Percentiles rank a stretch among this genome's conserved stretches.
Evolutionary conservation across 1,139 yeast species (phyloP).

Genomic region (Kurtzmaniella quercitrusa): DNA sequence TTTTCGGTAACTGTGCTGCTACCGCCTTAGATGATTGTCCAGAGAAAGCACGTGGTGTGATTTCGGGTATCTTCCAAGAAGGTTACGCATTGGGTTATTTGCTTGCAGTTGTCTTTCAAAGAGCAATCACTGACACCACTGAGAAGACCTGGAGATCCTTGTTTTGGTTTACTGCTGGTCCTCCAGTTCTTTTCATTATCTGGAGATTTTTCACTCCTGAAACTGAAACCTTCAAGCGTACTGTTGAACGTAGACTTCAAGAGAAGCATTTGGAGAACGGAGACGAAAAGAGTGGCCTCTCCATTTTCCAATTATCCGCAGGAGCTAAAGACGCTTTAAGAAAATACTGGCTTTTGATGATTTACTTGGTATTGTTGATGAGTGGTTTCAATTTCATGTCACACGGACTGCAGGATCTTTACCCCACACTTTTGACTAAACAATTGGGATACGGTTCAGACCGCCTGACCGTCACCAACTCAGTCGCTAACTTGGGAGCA

Average conservation of each 20-base stretch:
- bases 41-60: slow-evolving; percentile 33
- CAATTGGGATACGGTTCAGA: slow-evolving; percentile 26
- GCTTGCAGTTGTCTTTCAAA: slow-evolving; percentile 38
- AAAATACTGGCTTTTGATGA: slow-evolving; percentile 36
- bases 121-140: slow-evolving; percentile 35
- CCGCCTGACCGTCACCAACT: slow-evolving; percentile 33
- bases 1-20: slow-evolving; percentile 38
- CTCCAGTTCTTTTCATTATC: slow-evolving; percentile 32
- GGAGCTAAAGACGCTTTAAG: slow-evolving; percentile 24
- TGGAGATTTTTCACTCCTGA: slow-evolving; percentile 37
- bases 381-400: slow-evolving; percentile 41
- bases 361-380: slow-evolving; percentile 37
- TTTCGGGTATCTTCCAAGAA: slow-evolving; percentile 40
- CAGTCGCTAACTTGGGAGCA: slow-evolving; percentile 38
- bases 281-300: slow-evolving; percentile 9
- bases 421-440: slow-evolving; percentile 31
- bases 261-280: slow-evolving; percentile 11
- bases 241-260: slow-evolving; percentile 18
- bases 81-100: slow-evolving; percentile 45
- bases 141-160: slow-evolving; percentile 36
- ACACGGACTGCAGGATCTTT: slow-evolving; percentile 39
- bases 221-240: slow-evolving; percentile 32
- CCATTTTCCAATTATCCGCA: slow-evolving; percentile 1
- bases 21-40: slow-evolving; percentile 39
- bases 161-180: slow-evolving; percentile 43